phyloP scores from a whole-genome alignment of 2,329 filamentous ascomycete species.

The Fusarium buharicum region DNA sequence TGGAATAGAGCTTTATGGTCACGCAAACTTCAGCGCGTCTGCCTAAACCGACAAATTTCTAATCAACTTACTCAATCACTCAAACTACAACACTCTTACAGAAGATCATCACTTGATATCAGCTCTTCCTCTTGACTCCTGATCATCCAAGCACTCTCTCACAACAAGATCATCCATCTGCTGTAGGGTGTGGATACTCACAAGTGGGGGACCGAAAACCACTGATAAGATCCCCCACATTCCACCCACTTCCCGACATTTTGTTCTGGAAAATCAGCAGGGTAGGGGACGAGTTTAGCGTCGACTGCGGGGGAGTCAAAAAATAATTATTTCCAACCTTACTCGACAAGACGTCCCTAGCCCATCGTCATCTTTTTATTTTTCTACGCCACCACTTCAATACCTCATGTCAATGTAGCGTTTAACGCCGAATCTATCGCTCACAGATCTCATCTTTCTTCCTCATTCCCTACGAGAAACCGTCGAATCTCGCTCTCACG shows the following conservation, averaged over 20 bases:
- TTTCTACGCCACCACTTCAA: conserved; percentile 7
- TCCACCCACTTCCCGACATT: conserved; percentile 17
- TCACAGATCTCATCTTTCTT: not conserved
- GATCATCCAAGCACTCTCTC: too few species aligned
- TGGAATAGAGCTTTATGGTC: too few species aligned
- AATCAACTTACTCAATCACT: too few species aligned
- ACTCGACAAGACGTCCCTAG: conserved; percentile 13
- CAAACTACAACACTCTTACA: too few species aligned
- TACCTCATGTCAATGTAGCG: conserved; percentile 45
- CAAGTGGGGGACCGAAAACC: conserved; percentile 27
- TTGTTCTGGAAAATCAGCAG: conserved; percentile 19
- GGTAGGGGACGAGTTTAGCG: conserved; percentile 41
- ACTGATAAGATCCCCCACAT: conserved; percentile 41
- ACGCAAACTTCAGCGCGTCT: too few species aligned
- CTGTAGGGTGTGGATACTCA: conserved; percentile 22
- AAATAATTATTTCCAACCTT: conserved; percentile 44
- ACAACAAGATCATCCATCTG: not conserved
- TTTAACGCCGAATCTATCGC: conserved; percentile 12
- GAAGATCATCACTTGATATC: too few species aligned
- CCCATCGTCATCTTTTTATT: conserved; percentile 25
- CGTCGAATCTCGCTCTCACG: conserved; percentile 24
- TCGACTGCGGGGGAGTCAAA: conserved; percentile 39
- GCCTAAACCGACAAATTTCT: too few species aligned
- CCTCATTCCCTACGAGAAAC: not conserved
- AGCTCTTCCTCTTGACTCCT: too few species aligned